Conservation (phyloP, 2,329 filamentous ascomycete genomes). For the Bipolaris oryzae region DNA sequence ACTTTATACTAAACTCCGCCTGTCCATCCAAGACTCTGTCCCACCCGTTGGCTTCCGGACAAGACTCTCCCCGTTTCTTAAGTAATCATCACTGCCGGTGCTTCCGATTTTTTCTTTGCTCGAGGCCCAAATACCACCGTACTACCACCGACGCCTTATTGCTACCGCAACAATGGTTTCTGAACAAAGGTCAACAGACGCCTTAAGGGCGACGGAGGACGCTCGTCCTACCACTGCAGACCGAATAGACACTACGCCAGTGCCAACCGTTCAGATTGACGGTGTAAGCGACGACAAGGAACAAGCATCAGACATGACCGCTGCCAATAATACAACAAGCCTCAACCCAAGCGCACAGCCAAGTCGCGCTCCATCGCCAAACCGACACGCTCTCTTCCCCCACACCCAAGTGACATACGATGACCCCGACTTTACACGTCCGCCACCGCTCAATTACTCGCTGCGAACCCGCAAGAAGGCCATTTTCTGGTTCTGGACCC, state of each 20-base stretch:
- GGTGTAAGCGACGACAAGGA: constrained; percentile 24
- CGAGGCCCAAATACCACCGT: not conserved
- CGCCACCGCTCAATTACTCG: constrained; percentile 63
- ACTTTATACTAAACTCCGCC: constrained; percentile 4
- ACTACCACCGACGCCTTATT: not conserved
- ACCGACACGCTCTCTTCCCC: constrained; percentile 44
- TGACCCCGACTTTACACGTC: constrained; percentile 49
- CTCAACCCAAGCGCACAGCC: constrained; percentile 27
- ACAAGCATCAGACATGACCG: constrained; percentile 18
- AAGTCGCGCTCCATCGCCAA: constrained; percentile 39
- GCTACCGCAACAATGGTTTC: constrained; percentile 32
- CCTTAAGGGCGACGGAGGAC: constrained; percentile 26
- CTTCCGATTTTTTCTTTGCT: constrained; percentile 12
- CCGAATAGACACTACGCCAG: constrained; percentile 21
- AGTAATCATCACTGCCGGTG: constrained; percentile 13
- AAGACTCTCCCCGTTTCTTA: constrained; percentile 20
- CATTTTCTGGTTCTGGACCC: constrained; percentile 64
- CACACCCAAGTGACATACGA: constrained; percentile 51
- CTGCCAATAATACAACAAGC: constrained; percentile 11
- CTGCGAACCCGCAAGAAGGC: constrained; percentile 60
- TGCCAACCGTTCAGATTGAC: constrained; percentile 29
- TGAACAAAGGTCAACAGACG: constrained; percentile 39
- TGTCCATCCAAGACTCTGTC: constrained; percentile 22
- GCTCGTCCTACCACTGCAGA: constrained; percentile 17
- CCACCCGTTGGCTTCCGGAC: constrained; percentile 35